Evolutionary conservation across 1,284 basidiomycete genomes (phyloP).

Genomic region (Naganishia albida): DNA sequence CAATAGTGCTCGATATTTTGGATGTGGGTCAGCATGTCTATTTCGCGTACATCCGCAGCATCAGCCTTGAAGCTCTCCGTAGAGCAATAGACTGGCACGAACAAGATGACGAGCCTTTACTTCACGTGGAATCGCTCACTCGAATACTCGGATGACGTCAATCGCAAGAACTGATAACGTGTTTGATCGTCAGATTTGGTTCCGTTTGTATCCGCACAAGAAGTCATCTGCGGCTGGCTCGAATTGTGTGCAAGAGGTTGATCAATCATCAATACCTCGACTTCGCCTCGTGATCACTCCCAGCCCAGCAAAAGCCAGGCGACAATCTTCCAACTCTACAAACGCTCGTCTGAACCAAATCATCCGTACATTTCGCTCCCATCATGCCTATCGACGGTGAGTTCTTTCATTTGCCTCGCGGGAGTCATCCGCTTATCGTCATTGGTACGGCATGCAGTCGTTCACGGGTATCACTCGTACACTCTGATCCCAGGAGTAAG

Average conservation of each 20-base stretch:
- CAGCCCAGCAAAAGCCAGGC: too few relatives aligned
- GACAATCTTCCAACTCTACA: too few relatives aligned
- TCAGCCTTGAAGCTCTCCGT: too few relatives aligned
- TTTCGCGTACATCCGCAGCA: too few relatives aligned
- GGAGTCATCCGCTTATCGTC: neutral
- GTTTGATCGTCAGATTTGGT: neutral
- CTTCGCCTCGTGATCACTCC: too few relatives aligned
- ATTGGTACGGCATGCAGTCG: neutral
- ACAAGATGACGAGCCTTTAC: too few relatives aligned
- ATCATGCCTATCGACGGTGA: constrained; percentile 23
- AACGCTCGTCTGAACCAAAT: neutral
- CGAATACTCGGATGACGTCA: neutral
- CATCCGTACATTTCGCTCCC: neutral
- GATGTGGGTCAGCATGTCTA: too few relatives aligned
- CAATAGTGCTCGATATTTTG: too few relatives aligned
- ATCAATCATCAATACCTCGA: too few relatives aligned
- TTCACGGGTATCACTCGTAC: constrained; percentile 28
- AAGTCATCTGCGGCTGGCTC: neutral
- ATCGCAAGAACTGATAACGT: neutral
- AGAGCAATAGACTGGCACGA: too few relatives aligned
- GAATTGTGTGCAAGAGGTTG: too few relatives aligned
- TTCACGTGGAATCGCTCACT: neutral
- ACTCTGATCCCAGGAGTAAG: constrained; percentile 23
- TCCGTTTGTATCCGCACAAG: neutral
- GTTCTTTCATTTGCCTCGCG: neutral